A percentile compares a stretch with the other conserved stretches of the same genome.
These are phyloP conservation scores for Panicum miliaceum DNA, from an alignment of 176 grass and related monocot species.

Conservation along the genomic window DNA sequence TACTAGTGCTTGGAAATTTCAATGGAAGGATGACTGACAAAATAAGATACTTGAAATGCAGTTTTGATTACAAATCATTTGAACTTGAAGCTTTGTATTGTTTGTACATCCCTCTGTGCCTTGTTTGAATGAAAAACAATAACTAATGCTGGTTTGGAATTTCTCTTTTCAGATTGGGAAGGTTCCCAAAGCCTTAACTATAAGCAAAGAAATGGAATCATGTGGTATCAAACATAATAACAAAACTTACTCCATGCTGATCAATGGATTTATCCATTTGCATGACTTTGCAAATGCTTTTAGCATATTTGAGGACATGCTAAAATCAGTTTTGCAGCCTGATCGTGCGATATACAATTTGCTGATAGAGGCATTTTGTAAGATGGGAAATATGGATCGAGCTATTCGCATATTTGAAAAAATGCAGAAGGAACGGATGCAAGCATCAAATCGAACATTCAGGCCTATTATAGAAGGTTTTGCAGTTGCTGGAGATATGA, in stretches of 20 bases:
- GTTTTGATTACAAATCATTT: constrained; percentile 19
- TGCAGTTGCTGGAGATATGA: constrained; percentile 84
- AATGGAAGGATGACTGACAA: neutral
- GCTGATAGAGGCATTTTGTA: constrained; percentile 96
- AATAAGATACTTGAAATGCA: constrained; percentile 24
- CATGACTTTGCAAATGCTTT: constrained; percentile 97
- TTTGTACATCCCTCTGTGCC: neutral
- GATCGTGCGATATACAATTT: constrained; percentile 92
- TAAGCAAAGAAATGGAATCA: constrained; percentile 83
- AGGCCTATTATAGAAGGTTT: constrained; percentile 95
- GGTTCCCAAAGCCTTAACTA: constrained; percentile 76
- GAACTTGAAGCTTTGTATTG: constrained; percentile 3
- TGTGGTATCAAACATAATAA: constrained; percentile 86
- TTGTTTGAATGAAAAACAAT: neutral
- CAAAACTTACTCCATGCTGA: constrained; percentile 99
- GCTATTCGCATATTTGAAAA: constrained; percentile 85
- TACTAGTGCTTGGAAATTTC: neutral
- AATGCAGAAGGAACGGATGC: constrained; percentile 83
- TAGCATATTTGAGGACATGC: constrained; percentile 90
- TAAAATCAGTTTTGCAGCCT: constrained; percentile 76
- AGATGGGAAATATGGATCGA: constrained; percentile 91
- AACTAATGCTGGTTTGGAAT: constrained; percentile 4
- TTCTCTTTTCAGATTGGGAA: constrained; percentile 70
- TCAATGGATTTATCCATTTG: constrained; percentile 92
- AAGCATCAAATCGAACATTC: constrained; percentile 87